Evolutionary conservation across 768 basidiomycete species (phyloP).

Genomic region (Erythrobasidium yunnanense): DNA sequence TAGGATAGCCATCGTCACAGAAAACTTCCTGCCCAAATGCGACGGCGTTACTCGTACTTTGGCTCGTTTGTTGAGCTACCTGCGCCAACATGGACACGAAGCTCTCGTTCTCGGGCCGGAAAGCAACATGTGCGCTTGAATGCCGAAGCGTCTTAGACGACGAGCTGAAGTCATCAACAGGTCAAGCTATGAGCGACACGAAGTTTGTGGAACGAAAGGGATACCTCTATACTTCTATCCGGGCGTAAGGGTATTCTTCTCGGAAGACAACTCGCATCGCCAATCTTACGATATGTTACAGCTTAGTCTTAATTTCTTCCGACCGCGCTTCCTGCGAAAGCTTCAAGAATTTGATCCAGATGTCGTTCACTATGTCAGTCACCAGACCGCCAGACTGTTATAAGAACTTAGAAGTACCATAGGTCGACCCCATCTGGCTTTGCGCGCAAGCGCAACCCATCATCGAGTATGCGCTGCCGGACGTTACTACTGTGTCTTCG

Average conservation of each 20-base stretch:
- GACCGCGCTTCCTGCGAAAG: slow-evolving; percentile 43
- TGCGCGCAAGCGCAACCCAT: slow-evolving; percentile 45
- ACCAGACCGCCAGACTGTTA: background rate
- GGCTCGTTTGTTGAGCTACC: slow-evolving; percentile 45
- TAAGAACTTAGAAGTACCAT: background rate
- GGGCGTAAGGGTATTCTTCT: slow-evolving; percentile 34
- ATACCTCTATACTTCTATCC: slow-evolving; percentile 45
- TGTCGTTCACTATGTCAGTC: slow-evolving; percentile 43
- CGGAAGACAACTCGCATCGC: background rate
- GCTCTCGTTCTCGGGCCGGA: slow-evolving; percentile 46
- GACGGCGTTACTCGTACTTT: slow-evolving; percentile 48
- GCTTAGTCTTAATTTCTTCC: slow-evolving; percentile 45
- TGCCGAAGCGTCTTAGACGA: background rate
- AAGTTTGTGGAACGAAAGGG: slow-evolving; percentile 44
- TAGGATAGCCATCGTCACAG: slow-evolving; percentile 21
- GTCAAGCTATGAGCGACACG: slow-evolving; percentile 43
- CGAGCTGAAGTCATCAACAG: slow-evolving; percentile 14
- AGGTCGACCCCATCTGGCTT: slow-evolving; percentile 48
- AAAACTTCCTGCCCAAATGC: slow-evolving; percentile 39
- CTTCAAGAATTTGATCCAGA: slow-evolving; percentile 41
- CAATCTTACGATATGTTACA: background rate
- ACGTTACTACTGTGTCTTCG: slow-evolving; percentile 11
- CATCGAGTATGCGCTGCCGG: slow-evolving; percentile 15
- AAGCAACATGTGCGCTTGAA: slow-evolving; percentile 38
- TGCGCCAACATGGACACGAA: slow-evolving; percentile 45